A percentile compares a stretch with the other conserved stretches of the same genome.
These are phyloP conservation scores for Whalleya microplaca DNA, from an alignment of 2,329 filamentous ascomycete species.

Conservation along the genomic window DNA sequence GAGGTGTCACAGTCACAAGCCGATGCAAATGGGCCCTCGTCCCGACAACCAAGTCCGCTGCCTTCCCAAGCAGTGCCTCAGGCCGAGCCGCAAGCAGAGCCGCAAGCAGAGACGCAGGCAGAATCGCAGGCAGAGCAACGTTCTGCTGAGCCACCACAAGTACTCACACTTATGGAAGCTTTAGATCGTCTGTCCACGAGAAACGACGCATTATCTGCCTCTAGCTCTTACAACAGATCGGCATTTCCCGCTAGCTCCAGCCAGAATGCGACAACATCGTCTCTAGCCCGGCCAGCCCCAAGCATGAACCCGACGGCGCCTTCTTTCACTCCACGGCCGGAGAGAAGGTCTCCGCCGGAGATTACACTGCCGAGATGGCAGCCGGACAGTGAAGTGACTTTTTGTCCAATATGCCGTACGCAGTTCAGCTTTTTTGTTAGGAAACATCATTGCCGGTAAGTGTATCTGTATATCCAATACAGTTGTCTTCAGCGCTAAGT, in stretches of 20 bases:
- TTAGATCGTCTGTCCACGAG: slow-evolving; percentile 7
- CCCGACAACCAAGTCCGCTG: not conserved
- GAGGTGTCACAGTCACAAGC: not conserved
- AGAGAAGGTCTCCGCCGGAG: slow-evolving; percentile 37
- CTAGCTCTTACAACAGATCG: not conserved
- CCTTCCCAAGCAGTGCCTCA: not conserved
- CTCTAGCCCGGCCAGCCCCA: slow-evolving; percentile 1
- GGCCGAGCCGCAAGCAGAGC: not conserved
- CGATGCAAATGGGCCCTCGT: not conserved
- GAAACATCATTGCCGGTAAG: slow-evolving; percentile 89
- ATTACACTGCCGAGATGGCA: slow-evolving; percentile 80
- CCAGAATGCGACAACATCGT: not conserved
- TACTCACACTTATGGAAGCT: slow-evolving; percentile 20
- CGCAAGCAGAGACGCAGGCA: not conserved
- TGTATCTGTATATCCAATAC: slow-evolving; percentile 9
- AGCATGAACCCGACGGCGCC: slow-evolving; percentile 20
- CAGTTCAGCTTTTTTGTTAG: slow-evolving; percentile 84
- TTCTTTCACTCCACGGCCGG: slow-evolving; percentile 13
- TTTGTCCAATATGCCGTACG: slow-evolving; percentile 81
- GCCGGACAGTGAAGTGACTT: slow-evolving; percentile 78
- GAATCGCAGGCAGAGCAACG: not conserved
- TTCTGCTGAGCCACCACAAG: slow-evolving; percentile 4
- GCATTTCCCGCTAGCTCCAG: not conserved
- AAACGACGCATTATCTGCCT: not conserved
- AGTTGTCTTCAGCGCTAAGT: slow-evolving; percentile 4